Percentiles rank a stretch among this genome's conserved stretches.
Conservation (phyloP, 139 green algal species). For the Mesotaenium endlicherianum region DNA sequence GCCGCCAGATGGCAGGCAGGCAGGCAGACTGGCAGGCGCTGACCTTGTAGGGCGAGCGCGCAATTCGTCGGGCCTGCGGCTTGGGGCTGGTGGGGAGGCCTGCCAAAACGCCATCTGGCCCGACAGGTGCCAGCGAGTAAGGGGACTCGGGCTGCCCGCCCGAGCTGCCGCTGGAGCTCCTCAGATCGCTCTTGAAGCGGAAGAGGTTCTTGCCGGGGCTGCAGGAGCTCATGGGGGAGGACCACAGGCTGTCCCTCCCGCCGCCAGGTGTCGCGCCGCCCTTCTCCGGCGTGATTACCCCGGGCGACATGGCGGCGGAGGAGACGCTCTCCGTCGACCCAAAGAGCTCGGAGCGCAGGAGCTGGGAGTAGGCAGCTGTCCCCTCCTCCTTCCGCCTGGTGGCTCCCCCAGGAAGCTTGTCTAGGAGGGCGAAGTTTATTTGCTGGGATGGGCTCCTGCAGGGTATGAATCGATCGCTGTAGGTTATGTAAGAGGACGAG, state of each 20-base stretch:
- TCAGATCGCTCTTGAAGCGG: slow-evolving; percentile 59
- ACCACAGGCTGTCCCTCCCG: not conserved
- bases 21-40: slow-evolving; percentile 3
- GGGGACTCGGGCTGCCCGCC: slow-evolving; percentile 58
- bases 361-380: slow-evolving; percentile 73
- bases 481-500: not conserved
- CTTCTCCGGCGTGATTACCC: slow-evolving; percentile 63
- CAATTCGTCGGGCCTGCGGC: slow-evolving; percentile 76
- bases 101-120: slow-evolving; percentile 46
- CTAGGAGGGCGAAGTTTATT: slow-evolving; percentile 31
- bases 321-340: slow-evolving; percentile 28
- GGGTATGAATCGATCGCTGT: slow-evolving; percentile 53
- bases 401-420: not conserved
- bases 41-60: slow-evolving; percentile 88
- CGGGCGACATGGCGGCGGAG: not conserved
- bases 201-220: slow-evolving; percentile 64
- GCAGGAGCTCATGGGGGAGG: not conserved
- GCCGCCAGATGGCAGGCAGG: too few species aligned
- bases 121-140: slow-evolving; percentile 68
- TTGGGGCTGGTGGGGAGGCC: slow-evolving; percentile 47
- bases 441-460: slow-evolving; percentile 32
- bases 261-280: not conserved
- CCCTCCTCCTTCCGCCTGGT: slow-evolving; percentile 57
- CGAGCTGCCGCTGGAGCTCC: not conserved
- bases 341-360: slow-evolving; percentile 69